Conservation (phyloP, 2,329 filamentous ascomycete genomes). For the Cladosporium sp. region DNA sequence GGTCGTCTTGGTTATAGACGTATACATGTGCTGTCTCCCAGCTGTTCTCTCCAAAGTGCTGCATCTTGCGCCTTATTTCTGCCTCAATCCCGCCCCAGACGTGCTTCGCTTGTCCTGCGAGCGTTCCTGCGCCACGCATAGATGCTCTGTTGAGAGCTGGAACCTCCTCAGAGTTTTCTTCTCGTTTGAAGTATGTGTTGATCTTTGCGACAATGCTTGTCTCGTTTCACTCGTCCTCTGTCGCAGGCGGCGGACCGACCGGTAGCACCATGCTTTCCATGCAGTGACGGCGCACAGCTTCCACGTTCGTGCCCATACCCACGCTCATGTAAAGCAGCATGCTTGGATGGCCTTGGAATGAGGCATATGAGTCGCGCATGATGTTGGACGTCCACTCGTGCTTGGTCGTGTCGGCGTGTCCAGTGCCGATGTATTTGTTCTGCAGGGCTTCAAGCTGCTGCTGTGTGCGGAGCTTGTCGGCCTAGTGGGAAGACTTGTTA, state of each 20-base stretch:
- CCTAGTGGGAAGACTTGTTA: constrained; percentile 46
- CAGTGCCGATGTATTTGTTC: constrained; percentile 92
- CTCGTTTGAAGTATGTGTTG: too few relatives aligned
- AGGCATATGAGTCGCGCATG: constrained; percentile 86
- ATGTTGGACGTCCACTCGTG: constrained; percentile 98
- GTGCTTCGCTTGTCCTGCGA: not conserved
- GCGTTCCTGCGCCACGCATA: not conserved
- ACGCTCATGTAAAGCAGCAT: constrained; percentile 86
- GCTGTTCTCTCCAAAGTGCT: not conserved
- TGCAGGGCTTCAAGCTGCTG: constrained; percentile 98
- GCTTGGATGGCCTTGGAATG: constrained; percentile 85
- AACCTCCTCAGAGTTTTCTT: not conserved
- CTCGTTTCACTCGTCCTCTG: constrained; percentile 16
- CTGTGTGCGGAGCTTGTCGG: constrained; percentile 95
- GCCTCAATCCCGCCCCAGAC: constrained; percentile 1
- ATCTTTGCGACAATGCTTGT: not conserved
- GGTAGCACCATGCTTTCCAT: constrained; percentile 73
- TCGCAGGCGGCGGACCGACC: constrained; percentile 39
- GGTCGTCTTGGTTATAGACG: constrained; percentile 12
- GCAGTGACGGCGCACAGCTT: constrained; percentile 76
- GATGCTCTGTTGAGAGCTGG: not conserved
- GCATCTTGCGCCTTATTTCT: not conserved
- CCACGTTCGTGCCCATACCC: constrained; percentile 76
- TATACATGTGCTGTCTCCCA: constrained; percentile 6
- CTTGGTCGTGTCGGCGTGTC: constrained; percentile 93